A percentile compares a stretch with the other conserved stretches of the same genome.
These are phyloP conservation scores for Rubroshorea leprosula DNA, from an alignment of 345 rosid species.

Conservation along the genomic window DNA sequence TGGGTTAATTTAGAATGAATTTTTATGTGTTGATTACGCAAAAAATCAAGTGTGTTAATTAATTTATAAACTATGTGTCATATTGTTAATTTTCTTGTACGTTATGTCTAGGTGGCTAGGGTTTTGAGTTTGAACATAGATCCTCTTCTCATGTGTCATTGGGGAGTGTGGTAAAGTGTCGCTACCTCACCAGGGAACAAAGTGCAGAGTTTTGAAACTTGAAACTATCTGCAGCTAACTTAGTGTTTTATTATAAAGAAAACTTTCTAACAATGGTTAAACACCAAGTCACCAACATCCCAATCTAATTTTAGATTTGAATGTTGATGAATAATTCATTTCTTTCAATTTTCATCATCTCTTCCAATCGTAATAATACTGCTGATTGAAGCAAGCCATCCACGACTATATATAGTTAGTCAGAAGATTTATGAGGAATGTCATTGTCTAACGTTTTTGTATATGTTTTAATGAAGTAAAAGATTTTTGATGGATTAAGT, in stretches of 20 bases:
- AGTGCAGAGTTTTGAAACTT: constrained; percentile 24
- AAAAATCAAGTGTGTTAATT: constrained; percentile 7
- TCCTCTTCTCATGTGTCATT: not conserved
- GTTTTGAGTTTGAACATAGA: not conserved
- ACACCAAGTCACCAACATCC: constrained; percentile 1
- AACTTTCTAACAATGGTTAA: constrained; percentile 3
- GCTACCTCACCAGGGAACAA: constrained; percentile 13
- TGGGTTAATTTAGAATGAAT: constrained; percentile 24
- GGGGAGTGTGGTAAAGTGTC: not conserved
- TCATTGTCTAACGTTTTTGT: not conserved
- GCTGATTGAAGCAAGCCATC: no score
- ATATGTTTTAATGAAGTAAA: not conserved
- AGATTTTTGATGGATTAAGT: no score
- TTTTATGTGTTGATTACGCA: constrained; percentile 17
- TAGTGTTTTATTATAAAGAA: not conserved
- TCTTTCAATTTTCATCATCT: not conserved
- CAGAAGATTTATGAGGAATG: not conserved
- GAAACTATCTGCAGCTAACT: constrained; percentile 19
- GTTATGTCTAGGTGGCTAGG: not conserved
- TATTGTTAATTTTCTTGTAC: not conserved
- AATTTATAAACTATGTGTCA: not conserved
- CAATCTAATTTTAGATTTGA: constrained; percentile 16
- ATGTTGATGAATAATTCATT: constrained; percentile 4
- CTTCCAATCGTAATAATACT: no score
- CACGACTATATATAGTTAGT: no score